A percentile compares a stretch with the other conserved stretches of the same genome.
Conservation (phyloP, 1,284 basidiomycete species). For the Cutaneotrichosporon sp. region DNA sequence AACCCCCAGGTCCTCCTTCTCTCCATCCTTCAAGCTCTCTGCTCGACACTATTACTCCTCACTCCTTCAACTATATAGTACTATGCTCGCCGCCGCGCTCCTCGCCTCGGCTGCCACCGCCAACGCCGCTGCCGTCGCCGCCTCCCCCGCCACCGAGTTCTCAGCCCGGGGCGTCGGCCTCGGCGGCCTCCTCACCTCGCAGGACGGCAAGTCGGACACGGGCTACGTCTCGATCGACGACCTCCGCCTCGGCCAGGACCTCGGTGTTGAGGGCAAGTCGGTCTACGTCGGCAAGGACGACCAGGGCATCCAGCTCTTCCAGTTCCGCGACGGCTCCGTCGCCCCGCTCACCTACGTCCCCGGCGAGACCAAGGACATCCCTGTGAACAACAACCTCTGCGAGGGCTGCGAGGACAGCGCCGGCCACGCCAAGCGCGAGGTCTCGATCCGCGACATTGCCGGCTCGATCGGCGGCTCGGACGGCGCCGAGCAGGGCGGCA, state of each 20-base stretch:
- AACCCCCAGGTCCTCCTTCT: not conserved
- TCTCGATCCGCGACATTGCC: not conserved
- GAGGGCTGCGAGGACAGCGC: not conserved
- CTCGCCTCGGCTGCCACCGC: conserved; percentile 2
- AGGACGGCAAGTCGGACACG: not conserved
- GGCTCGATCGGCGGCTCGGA: not conserved
- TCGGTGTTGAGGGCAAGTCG: conserved; percentile 5
- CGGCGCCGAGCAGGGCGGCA: conserved; percentile 1
- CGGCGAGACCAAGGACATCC: conserved; percentile 2
- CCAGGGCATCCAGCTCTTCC: conserved; percentile 13
- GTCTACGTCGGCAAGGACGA: conserved; percentile 12
- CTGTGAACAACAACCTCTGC: not conserved
- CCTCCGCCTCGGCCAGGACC: conserved; percentile 9
- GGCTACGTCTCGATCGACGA: conserved; percentile 9
- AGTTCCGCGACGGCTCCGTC: conserved; percentile 13
- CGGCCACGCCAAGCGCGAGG: not conserved
- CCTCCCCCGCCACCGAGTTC: not conserved
- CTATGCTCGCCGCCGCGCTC: conserved; percentile 8
- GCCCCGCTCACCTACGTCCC: conserved; percentile 9
- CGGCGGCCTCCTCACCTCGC: not conserved
- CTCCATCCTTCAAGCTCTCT: not conserved
- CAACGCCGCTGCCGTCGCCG: not conserved
- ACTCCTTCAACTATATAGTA: not conserved
- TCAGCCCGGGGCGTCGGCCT: not conserved
- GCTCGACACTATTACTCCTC: not conserved